Evolutionary conservation across 2,329 filamentous ascomycete genomes (phyloP), one percentile per base, ranked within the genome.

Genomic region (Sclerotinia sclerotiorum): DNA sequence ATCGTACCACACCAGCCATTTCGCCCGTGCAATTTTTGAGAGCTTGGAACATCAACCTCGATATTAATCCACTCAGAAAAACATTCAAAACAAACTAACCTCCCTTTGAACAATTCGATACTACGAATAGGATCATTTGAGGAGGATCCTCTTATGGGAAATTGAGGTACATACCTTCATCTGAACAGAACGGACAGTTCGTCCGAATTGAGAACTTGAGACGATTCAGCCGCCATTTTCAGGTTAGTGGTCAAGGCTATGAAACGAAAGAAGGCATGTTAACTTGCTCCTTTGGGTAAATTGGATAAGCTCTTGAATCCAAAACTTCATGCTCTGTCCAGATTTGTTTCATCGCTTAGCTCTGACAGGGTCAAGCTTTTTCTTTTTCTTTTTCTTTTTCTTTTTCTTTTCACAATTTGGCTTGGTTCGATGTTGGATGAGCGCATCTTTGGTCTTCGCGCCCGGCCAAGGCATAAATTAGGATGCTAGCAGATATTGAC

Each of bases 131-230:
- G 19, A 48, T n/a, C 21, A 35, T 5, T 19, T 48, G 39, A 17
- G 3, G 3, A 15, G 1, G 2, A n/a, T 35, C 42, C 11, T 48
- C 5, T 10, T 1, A 7, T 46, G 27, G 11, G 6, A 32, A 61
- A 48, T n/a, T 24, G 11, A n/a, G 17, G 29, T 44, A n/a, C 27
- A 32, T 61, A 32, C 19, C 27, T n/a, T 24, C 35, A 42, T 39
- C 32, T 57, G 19, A 24, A 57, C 44, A n/a, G 5, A 13, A 10
- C 57, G 19, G 6, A 35, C 11, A 32, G 57, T 61, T 61, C 42
- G 21, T 61, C 42, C 44, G 57, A 61, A 61, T n/a, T 15, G 39
- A 46, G 42, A n/a, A 61, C 42, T 48, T 48, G 57, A 61, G 48
- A 61, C 57, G 32, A 4, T 11, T 32, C 57, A 48, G 57, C 57